Evolutionary conservation across 768 basidiomycete genomes (phyloP).

Genomic region (Hydnomerulius pinastri): DNA sequence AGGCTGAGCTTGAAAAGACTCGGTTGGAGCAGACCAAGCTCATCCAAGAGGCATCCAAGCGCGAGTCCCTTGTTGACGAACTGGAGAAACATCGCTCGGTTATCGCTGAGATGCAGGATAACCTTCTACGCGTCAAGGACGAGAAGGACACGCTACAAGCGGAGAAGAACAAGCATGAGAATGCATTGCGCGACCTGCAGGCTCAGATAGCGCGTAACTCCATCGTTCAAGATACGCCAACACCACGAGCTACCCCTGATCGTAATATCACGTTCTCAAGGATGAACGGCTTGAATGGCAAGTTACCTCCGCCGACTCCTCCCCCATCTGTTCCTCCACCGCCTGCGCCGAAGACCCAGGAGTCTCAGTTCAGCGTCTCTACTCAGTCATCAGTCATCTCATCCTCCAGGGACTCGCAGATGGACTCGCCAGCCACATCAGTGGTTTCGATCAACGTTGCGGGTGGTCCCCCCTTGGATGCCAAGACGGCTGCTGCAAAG

Average conservation of each 20-base stretch:
- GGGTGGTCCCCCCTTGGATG: slow-evolving; percentile 42
- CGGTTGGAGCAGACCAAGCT: slow-evolving; percentile 62
- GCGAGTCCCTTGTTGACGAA: slow-evolving; percentile 71
- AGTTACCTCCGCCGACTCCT: slow-evolving; percentile 78
- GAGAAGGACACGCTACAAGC: slow-evolving; percentile 77
- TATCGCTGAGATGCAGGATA: slow-evolving; percentile 76
- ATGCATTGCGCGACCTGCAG: slow-evolving; percentile 75
- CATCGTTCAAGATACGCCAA: slow-evolving; percentile 37
- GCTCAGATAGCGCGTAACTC: slow-evolving; percentile 65
- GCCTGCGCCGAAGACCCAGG: slow-evolving; percentile 62
- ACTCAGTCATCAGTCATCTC: slow-evolving; percentile 59
- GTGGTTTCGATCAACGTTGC: slow-evolving; percentile 45
- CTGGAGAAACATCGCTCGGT: slow-evolving; percentile 76
- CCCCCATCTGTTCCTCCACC: slow-evolving; percentile 89
- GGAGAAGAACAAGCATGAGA: slow-evolving; percentile 71
- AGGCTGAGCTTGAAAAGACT: slow-evolving; percentile 59
- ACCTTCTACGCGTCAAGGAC: slow-evolving; percentile 75
- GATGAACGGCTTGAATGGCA: slow-evolving; percentile 62
- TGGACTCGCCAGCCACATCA: slow-evolving; percentile 70
- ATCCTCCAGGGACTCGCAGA: slow-evolving; percentile 69
- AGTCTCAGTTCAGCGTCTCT: slow-evolving; percentile 57
- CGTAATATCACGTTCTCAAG: slow-evolving; percentile 58
- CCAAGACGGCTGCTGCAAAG: slow-evolving; percentile 51
- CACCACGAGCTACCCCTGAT: slow-evolving; percentile 55
- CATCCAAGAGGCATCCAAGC: slow-evolving; percentile 71